These are phyloP conservation scores for Galerina marginata DNA, from an alignment of 768 basidiomycete species.

Conservation along the genomic window DNA sequence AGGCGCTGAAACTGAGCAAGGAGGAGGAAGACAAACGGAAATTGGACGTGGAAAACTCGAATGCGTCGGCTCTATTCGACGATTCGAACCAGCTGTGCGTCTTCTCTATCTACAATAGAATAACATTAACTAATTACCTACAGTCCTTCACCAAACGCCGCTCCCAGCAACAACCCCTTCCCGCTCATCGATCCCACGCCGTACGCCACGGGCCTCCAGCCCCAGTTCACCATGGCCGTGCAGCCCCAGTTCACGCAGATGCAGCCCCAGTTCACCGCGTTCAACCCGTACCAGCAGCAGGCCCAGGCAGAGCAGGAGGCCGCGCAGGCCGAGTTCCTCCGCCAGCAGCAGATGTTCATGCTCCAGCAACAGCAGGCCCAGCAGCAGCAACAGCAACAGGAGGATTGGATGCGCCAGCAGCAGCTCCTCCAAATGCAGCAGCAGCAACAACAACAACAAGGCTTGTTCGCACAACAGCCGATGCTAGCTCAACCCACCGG, in stretches of 20 bases:
- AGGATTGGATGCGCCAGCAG: conserved; percentile 52
- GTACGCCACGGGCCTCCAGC: conserved; percentile 61
- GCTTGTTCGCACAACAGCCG: conserved; percentile 32
- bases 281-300: conserved; percentile 95
- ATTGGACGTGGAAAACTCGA: conserved; percentile 74
- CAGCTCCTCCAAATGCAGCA: conserved; percentile 50
- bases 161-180: conserved; percentile 59
- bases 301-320: conserved; percentile 83
- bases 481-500: conserved; percentile 66
- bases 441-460: conserved; percentile 42
- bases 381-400: conserved; percentile 57
- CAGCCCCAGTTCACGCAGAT: conserved; percentile 81
- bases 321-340: conserved; percentile 78
- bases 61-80: conserved; percentile 81
- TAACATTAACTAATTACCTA: conserved; percentile 7
- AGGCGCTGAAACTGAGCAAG: conserved; percentile 85
- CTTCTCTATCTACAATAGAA: not conserved
- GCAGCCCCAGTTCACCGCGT: conserved; percentile 88
- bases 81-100: conserved; percentile 82
- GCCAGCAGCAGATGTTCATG: conserved; percentile 74
- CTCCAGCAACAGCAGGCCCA: conserved; percentile 60
- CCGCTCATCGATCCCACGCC: conserved; percentile 66
- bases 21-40: conserved; percentile 87
- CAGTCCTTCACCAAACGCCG: conserved; percentile 37
- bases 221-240: conserved; percentile 60